Evolutionary conservation across 148 eudicot species (phyloP).

Genomic region (Rhododendron griersonianum): DNA sequence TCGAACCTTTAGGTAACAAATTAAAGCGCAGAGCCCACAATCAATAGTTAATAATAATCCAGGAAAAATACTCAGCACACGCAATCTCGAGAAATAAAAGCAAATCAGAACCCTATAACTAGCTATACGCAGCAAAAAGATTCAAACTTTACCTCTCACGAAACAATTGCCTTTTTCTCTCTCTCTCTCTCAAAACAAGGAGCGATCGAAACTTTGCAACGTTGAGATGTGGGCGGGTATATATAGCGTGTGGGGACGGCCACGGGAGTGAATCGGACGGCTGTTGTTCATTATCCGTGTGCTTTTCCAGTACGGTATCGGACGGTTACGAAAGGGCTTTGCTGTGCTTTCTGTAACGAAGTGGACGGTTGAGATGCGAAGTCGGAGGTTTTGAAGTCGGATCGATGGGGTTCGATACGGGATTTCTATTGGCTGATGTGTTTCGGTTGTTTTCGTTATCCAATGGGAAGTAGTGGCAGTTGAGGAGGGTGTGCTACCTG

Average conservation of each 20-base stretch:
- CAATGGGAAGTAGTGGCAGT: neutral
- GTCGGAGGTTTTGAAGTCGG: neutral
- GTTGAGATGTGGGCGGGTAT: neutral
- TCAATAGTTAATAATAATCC: neutral
- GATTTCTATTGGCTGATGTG: neutral
- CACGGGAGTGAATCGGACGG: neutral
- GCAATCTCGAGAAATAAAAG: neutral
- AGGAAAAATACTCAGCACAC: neutral
- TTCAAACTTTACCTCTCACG: neutral
- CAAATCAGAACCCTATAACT: neutral
- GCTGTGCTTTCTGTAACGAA: neutral
- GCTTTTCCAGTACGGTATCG: slow-evolving; percentile 3
- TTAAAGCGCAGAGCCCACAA: neutral
- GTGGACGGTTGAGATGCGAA: neutral
- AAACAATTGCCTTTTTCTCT: neutral
- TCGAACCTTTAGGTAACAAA: neutral
- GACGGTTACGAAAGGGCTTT: neutral
- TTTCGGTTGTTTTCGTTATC: neutral
- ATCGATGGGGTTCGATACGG: neutral
- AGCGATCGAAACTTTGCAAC: neutral
- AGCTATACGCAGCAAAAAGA: neutral
- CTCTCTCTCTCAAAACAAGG: neutral
- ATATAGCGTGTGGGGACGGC: neutral
- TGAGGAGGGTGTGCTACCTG: neutral
- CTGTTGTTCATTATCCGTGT: neutral